Evolutionary conservation across 768 basidiomycete species (phyloP).

Genomic region (Trametes cubensis): DNA sequence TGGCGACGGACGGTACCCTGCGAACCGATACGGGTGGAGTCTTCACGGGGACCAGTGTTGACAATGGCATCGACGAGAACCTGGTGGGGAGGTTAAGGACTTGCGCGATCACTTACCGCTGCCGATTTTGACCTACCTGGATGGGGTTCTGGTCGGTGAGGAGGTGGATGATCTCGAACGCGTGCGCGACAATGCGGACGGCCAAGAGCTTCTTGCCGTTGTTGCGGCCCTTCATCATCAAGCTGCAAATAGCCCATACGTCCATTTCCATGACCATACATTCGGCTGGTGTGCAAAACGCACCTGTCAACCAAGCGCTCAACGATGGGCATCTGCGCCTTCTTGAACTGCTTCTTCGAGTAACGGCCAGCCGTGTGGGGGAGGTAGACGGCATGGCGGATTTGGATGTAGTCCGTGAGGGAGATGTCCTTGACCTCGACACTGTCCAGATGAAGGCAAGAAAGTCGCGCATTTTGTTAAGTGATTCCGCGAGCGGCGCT

Average conservation of each 20-base stretch:
- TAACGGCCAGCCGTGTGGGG: constrained; percentile 99
- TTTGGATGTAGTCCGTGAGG: constrained; percentile 98
- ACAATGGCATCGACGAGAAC: constrained; percentile 98
- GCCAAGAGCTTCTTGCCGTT: constrained; percentile 99
- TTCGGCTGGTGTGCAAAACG: constrained; percentile 30
- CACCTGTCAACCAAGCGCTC: constrained; percentile 98
- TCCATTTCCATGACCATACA: background rate
- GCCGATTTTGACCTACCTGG: constrained; percentile 61
- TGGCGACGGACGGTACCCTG: constrained; percentile 99
- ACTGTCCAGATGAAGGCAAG: constrained; percentile 43
- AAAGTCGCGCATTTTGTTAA: background rate
- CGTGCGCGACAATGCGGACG: constrained; percentile 98
- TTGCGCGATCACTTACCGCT: background rate
- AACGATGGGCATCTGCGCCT: constrained; percentile 99
- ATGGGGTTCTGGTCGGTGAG: constrained; percentile 99
- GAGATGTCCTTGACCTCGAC: constrained; percentile 99
- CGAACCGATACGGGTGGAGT: constrained; percentile 99
- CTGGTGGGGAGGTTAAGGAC: constrained; percentile 38
- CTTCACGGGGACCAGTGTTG: constrained; percentile 99
- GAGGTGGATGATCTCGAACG: constrained; percentile 99
- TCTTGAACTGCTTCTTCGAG: constrained; percentile 99
- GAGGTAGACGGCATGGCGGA: constrained; percentile 95
- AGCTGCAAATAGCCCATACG: constrained; percentile 45
- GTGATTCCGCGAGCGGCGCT: constrained; percentile 6
- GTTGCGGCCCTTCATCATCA: constrained; percentile 99